A percentile compares a stretch with the other conserved stretches of the same genome.
These are phyloP conservation scores for Sabuloglossum arenarium DNA, from an alignment of 495 filamentous ascomycete genomes.

Conservation along the genomic window DNA sequence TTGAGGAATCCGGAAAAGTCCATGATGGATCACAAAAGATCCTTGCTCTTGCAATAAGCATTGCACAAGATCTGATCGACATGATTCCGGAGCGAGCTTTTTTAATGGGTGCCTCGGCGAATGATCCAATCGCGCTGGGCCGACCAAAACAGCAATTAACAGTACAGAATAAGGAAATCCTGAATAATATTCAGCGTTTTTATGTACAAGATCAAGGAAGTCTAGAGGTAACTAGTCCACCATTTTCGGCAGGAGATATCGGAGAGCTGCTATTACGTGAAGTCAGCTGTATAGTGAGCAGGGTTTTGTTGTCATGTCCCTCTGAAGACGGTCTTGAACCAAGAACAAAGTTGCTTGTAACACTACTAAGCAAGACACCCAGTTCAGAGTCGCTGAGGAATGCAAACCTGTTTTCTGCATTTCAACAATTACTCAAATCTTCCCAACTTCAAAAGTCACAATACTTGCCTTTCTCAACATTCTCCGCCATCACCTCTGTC, in stretches of 20 bases:
- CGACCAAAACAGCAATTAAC: neutral
- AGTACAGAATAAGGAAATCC: constrained; percentile 18
- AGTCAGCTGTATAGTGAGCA: constrained; percentile 16
- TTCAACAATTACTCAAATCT: constrained; percentile 20
- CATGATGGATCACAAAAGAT: neutral
- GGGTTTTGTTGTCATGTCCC: constrained; percentile 5
- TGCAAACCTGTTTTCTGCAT: constrained; percentile 30
- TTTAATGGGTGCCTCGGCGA: neutral
- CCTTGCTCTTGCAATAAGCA: constrained; percentile 24
- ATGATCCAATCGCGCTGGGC: neutral
- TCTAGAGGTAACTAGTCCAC: constrained; percentile 16
- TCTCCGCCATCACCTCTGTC: constrained; percentile 27
- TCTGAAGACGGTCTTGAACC: constrained; percentile 17
- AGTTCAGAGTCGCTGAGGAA: constrained; percentile 30
- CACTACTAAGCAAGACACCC: constrained; percentile 36
- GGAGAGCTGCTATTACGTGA: constrained; percentile 41
- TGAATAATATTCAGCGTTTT: constrained; percentile 40
- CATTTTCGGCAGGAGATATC: constrained; percentile 33
- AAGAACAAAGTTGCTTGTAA: constrained; percentile 28
- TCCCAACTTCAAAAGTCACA: constrained; percentile 6
- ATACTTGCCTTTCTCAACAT: constrained; percentile 6
- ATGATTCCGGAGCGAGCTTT: constrained; percentile 56
- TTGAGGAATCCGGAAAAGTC: neutral
- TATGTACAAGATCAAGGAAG: constrained; percentile 35
- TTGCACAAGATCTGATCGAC: constrained; percentile 34